Evolutionary conservation across 176 grass and related monocot genomes (phyloP).

Genomic region (Juncus effusus): DNA sequence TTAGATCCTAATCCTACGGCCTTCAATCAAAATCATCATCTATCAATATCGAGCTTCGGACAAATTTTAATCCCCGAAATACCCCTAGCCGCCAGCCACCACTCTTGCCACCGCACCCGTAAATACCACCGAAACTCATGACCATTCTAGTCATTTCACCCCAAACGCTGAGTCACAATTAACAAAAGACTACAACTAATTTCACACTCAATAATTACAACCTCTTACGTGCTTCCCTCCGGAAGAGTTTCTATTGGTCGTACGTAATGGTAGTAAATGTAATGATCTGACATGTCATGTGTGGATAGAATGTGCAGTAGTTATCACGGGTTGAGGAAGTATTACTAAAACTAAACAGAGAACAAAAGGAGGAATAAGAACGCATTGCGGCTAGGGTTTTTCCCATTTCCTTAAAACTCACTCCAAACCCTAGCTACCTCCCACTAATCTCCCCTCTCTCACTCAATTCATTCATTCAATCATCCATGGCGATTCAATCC

Average conservation of each 20-base stretch:
- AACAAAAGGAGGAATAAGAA: slow-evolving; percentile 17
- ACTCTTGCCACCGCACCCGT: not conserved
- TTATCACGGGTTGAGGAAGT: not conserved
- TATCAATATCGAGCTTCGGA: slow-evolving; percentile 4
- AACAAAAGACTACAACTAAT: not conserved
- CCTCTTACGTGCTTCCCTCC: not conserved
- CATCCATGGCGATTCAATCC: slow-evolving; percentile 35
- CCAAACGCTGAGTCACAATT: not conserved
- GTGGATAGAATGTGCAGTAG: not conserved
- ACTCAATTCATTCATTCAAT: not conserved
- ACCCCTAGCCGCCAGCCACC: slow-evolving; percentile 8
- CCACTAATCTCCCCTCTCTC: not conserved
- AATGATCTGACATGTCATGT: not conserved
- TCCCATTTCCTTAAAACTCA: slow-evolving; percentile 8
- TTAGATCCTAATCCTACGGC: not conserved
- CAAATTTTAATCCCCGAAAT: not conserved
- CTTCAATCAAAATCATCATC: not conserved
- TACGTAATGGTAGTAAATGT: not conserved
- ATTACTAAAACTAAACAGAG: slow-evolving; percentile 17
- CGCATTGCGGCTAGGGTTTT: slow-evolving; percentile 80
- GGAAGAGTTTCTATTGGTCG: not conserved
- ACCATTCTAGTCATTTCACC: slow-evolving; percentile 1
- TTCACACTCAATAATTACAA: not conserved
- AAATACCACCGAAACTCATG: slow-evolving; percentile 9
- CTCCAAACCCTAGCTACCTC: slow-evolving; percentile 27